Conservation (phyloP, 495 filamentous ascomycete species). For the Zalerion maritima region DNA sequence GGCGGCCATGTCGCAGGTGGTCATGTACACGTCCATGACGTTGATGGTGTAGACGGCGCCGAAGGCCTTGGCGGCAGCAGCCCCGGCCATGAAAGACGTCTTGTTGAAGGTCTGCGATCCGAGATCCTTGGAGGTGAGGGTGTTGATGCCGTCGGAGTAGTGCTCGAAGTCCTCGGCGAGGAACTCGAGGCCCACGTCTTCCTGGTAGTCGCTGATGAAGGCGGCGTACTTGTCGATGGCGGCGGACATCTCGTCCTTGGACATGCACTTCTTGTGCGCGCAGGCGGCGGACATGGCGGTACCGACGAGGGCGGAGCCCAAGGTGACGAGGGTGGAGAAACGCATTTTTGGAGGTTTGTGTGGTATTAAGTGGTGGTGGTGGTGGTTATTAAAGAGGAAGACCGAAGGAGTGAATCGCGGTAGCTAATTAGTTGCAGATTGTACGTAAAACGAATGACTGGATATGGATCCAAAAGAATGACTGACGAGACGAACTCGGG, state of each 20-base stretch:
- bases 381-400: too few relatives aligned
- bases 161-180: constrained; percentile 18
- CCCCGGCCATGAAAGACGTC: constrained; percentile 21
- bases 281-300: constrained; percentile 14
- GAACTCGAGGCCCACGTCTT: too few relatives aligned
- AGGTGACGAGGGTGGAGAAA: constrained; percentile 11
- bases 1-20: constrained; percentile 15
- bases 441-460: too few relatives aligned
- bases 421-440: too few relatives aligned
- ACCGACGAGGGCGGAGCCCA: constrained; percentile 13
- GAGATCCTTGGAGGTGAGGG: constrained; percentile 20
- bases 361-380: too few relatives aligned
- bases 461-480: too few relatives aligned
- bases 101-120: constrained; percentile 21
- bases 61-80: constrained; percentile 19
- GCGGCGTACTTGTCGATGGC: constrained; percentile 23
- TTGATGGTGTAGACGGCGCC: constrained; percentile 18
- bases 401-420: too few relatives aligned
- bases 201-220: too few relatives aligned
- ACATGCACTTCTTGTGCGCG: constrained; percentile 14
- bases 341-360: constrained; percentile 11
- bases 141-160: constrained; percentile 24
- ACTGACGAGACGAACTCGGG: too few relatives aligned
- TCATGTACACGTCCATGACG: too few relatives aligned
- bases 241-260: constrained; percentile 18